These are phyloP conservation scores for Linnemannia elongata DNA, from an alignment of 192 early-diverging fungal genomes.

Conservation along the genomic window DNA sequence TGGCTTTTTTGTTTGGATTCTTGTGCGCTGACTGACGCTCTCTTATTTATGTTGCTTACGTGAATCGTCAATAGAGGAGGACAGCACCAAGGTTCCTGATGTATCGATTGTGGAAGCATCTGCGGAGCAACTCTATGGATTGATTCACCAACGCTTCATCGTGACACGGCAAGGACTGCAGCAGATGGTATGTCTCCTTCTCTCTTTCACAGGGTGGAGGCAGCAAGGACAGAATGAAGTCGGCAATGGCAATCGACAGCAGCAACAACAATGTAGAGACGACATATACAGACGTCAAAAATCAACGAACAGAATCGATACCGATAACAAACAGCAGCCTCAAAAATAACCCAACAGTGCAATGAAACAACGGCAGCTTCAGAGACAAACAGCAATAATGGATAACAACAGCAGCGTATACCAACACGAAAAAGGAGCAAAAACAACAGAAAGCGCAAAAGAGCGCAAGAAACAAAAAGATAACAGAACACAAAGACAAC, in stretches of 20 bases:
- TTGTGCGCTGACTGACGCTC: background rate
- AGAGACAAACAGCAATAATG: too few relatives aligned
- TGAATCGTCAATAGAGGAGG: constrained; percentile 55
- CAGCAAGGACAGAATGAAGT: background rate
- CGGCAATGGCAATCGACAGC: background rate
- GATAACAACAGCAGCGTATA: too few relatives aligned
- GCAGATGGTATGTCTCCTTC: constrained; percentile 72
- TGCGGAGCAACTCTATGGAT: constrained; percentile 93
- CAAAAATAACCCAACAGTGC: too few relatives aligned
- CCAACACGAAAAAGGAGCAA: too few relatives aligned
- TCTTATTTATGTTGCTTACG: background rate
- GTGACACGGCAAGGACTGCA: constrained; percentile 88
- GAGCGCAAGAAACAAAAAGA: too few relatives aligned
- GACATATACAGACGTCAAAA: too few relatives aligned
- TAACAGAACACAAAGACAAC: background rate
- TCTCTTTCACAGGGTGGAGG: background rate
- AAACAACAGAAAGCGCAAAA: too few relatives aligned
- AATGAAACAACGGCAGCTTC: too few relatives aligned
- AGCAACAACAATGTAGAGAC: background rate
- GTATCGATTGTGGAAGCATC: constrained; percentile 83
- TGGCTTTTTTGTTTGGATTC: background rate
- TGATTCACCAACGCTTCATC: constrained; percentile 95
- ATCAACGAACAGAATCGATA: too few relatives aligned
- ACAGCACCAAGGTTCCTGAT: constrained; percentile 74
- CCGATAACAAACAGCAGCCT: too few relatives aligned